phyloP scores from a whole-genome alignment of 1,284 basidiomycete species.

The Trichosporon ovoides region DNA sequence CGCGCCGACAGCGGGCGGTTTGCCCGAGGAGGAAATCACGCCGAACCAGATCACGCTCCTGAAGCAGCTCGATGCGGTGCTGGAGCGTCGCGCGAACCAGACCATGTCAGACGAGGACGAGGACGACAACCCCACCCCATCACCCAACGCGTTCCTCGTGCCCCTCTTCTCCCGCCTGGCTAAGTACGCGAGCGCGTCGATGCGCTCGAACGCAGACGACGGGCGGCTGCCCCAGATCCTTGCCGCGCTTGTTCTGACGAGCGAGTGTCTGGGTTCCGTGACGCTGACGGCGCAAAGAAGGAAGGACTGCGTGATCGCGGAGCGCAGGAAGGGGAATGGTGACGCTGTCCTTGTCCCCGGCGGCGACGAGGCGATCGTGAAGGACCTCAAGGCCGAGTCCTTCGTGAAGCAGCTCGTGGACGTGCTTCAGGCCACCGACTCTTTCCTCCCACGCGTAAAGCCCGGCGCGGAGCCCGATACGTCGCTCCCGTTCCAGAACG shows the following conservation, averaged over 20 bases:
- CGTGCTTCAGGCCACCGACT: conserved; percentile 62
- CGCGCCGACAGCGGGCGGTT: conserved; percentile 21
- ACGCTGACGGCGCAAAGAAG: conserved; percentile 49
- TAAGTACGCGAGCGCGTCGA: conserved; percentile 25
- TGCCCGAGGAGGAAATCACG: conserved; percentile 61
- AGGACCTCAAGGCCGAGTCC: conserved; percentile 43
- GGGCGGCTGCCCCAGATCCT: conserved; percentile 56
- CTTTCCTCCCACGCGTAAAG: conserved; percentile 69
- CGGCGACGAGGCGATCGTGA: conserved; percentile 28
- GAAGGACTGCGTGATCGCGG: background rate
- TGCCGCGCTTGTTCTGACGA: conserved; percentile 69
- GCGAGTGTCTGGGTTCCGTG: conserved; percentile 52
- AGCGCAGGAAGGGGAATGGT: background rate
- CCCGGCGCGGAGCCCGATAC: conserved; percentile 44
- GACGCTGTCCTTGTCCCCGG: background rate
- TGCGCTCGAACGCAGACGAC: conserved; percentile 35
- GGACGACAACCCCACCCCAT: conserved; percentile 6
- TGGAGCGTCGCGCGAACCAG: conserved; percentile 44
- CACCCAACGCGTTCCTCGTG: conserved; percentile 23
- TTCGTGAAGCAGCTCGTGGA: conserved; percentile 60
- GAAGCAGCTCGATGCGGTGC: conserved; percentile 74
- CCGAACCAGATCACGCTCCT: conserved; percentile 78
- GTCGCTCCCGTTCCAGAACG: conserved; percentile 62
- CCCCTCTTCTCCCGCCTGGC: conserved; percentile 21
- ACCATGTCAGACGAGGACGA: background rate